Evolutionary conservation across 768 basidiomycete species (phyloP), one percentile per base, ranked within the genome.

Genomic region (Hericium erinaceus): DNA sequence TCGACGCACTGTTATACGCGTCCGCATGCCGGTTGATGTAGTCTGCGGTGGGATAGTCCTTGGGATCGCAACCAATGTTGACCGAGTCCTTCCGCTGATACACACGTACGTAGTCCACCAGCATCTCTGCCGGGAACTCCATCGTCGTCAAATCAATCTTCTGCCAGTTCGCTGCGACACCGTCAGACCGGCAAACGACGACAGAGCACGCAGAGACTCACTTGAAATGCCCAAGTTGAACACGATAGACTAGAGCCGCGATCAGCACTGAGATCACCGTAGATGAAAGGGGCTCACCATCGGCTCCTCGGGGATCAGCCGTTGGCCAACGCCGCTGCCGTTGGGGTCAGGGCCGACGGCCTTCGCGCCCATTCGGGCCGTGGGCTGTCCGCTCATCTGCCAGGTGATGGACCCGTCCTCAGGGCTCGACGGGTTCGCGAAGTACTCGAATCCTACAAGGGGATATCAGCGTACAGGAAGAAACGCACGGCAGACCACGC

Each of bases 31-130:
- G 52, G 10, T 73, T 67, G 64, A 86, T 86, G 67, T 86, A 87
- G 48, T 80, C 72, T 56, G 76, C 70, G 2, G 89, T 93, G 1
- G 89, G 89, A 61, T 78, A 81, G 48, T 78, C 74, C 26, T 69
- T 61, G 0, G 89, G 89, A 66, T 81, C 74, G 66, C 89, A 92
- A 2, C 88, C 87, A 26, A 84, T 65, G 64, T 87, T 88, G 33
- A 62, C 71, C 54, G 71, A 59, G 3, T 78, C 81, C 61, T 77
- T 74, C 52, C 81, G 71, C 69, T 91, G 89, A 68, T 91, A 93
- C 18, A 93, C 85, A 24, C 90, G 78, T 41, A 92, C 83, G 66
- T 91, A 92, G 68, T 93, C 89, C 39, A 92, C 71, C 41, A 78
- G 73, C 74, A 90, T 77, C 62, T 83, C 80, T 0, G 82, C 79